These are phyloP conservation scores for Lasiodiplodia sp. DNA, from an alignment of 2,329 filamentous ascomycete species.

Conservation along the genomic window DNA sequence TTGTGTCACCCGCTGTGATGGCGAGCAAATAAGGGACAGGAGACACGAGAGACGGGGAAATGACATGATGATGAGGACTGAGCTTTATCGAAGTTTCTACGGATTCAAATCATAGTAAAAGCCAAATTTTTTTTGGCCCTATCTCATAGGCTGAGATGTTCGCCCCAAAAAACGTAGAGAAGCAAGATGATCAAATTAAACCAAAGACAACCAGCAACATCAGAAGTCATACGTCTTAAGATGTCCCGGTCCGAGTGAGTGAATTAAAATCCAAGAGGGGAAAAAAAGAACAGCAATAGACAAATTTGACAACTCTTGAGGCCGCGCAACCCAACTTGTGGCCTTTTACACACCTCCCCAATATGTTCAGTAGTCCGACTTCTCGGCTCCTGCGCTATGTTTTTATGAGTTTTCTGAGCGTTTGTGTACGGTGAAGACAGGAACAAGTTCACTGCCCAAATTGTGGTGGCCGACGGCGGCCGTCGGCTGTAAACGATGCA, in stretches of 20 bases:
- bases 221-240: background rate
- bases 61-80: background rate
- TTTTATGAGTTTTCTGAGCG: constrained; percentile 21
- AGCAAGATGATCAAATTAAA: background rate
- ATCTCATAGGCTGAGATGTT: no score
- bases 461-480: constrained; percentile 12
- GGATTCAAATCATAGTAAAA: background rate
- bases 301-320: constrained; percentile 19
- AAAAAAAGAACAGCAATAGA: constrained; percentile 10
- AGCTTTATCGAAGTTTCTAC: background rate
- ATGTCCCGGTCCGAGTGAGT: background rate
- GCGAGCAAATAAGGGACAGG: background rate
- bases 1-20: background rate
- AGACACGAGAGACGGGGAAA: background rate
- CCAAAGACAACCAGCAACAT: background rate
- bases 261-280: constrained; percentile 4
- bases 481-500: constrained; percentile 21
- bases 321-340: background rate
- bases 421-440: constrained; percentile 23
- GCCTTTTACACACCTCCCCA: background rate
- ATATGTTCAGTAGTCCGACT: constrained; percentile 11
- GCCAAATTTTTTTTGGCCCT: no score
- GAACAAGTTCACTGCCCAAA: constrained; percentile 6
- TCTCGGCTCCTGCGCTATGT: constrained; percentile 8
- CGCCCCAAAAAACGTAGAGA: background rate